Evolutionary conservation across 2,329 filamentous ascomycete genomes (phyloP), one percentile per base, ranked within the genome.

Genomic region (Teratosphaeriaceae sp.): DNA sequence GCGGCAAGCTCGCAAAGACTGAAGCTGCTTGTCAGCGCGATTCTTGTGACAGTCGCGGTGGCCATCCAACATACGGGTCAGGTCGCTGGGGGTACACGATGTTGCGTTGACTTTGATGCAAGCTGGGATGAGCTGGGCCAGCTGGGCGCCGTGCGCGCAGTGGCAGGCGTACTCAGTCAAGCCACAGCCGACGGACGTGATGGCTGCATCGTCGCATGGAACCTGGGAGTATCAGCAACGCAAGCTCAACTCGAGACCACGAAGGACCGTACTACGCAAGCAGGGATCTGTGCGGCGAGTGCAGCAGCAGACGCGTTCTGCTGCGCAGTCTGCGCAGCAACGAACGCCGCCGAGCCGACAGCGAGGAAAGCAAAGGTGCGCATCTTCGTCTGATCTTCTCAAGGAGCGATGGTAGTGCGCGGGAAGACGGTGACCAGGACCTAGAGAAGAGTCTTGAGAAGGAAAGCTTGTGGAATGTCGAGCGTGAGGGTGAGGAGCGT

Each of bases 151-250:
- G 16, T 38, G 36, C 5, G 36, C 36, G 20, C 36, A 38, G 15
- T 38, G 36, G 36, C 36, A 38, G 13, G 36, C 36, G 36, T 38
- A 38, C 8, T 38, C 36, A 16, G 36, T 38, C 23, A 27, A 13
- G 36, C 36, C 36, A 21, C 36, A 38, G 6, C 36, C 36, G 22
- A 27, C 22, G 20, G 20, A 27, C 5, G 8, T 7, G 23, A 38
- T 24, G n/a, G 36, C 36, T 7, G 36, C 36, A 38, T 26, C 36
- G 20, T 38, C 36, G 36, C 36, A 38, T 5, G 20, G 36, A 12
- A 27, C 18, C 36, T 38, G 21, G 20, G 8, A 38, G 21, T 18
- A 16, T 38, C 18, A 24, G 36, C 5, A 11, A 7, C 21, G 8
- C 8, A 22, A 18, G 6, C 18, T 19, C 18, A 20, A 19, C 16